These are phyloP conservation scores for Pachyrhizus erosus DNA, from an alignment of 306 rosid species.

Conservation along the genomic window DNA sequence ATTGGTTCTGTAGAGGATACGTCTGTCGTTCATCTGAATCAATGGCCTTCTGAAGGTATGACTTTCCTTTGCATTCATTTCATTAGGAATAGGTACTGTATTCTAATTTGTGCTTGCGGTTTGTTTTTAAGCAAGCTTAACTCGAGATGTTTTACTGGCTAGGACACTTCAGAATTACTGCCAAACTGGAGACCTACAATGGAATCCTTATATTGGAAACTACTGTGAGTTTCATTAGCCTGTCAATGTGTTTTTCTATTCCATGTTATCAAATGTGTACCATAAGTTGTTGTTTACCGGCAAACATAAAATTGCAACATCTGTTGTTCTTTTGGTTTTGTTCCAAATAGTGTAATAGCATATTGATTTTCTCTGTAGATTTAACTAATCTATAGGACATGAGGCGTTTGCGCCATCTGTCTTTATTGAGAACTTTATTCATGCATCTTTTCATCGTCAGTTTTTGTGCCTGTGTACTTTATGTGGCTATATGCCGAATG, in stretches of 20 bases:
- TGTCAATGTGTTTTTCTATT: not conserved
- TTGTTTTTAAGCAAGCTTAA: not conserved
- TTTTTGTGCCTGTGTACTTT: not conserved
- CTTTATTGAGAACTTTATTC: not conserved
- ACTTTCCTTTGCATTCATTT: constrained; percentile 4
- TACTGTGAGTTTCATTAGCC: constrained; percentile 61
- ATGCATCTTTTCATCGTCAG: not conserved
- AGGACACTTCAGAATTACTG: constrained; percentile 59
- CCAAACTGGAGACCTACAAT: constrained; percentile 76
- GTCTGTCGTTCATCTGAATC: constrained; percentile 55
- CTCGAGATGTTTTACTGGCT: constrained; percentile 19
- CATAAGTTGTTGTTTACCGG: not conserved
- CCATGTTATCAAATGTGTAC: not conserved
- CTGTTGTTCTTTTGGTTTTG: not conserved
- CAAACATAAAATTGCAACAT: not conserved
- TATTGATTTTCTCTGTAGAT: constrained; percentile 15
- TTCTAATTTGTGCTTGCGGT: not conserved
- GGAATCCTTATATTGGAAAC: constrained; percentile 61
- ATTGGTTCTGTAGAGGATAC: constrained; percentile 71
- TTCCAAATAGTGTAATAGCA: not conserved
- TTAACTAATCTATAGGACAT: not conserved
- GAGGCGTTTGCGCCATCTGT: constrained; percentile 1
- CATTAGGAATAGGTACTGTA: not conserved
- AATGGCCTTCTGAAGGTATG: constrained; percentile 88
- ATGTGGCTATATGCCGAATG: not conserved